Evolutionary conservation across 2,329 filamentous ascomycete species (phyloP), one percentile per base, ranked within the genome.

Genomic region (Paecilomyces niveus): DNA sequence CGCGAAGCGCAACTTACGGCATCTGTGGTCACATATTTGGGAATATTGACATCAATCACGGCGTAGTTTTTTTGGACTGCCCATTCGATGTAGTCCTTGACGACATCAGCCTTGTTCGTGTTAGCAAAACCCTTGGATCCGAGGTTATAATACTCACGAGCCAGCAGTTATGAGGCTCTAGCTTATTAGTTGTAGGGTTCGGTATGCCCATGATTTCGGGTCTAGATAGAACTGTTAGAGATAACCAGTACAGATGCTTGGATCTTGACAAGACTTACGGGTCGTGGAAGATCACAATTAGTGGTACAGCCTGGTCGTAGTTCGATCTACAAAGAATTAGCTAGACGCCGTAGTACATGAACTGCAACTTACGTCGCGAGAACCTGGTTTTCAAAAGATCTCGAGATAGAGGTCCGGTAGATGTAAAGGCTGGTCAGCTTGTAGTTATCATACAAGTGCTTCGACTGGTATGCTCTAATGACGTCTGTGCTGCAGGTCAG

Each of bases 31-130:
- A 92, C 80, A 66, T 92, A 85, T 63, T 87, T 88, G 0, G 93
- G 93, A 2, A 99, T 83, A 64, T 97, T 97, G 59, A 96, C 84
- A 71, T 99, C 94, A 66, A 99, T 89, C 22, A 97, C 85, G 1
- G 86, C 90, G 67, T 93, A 96, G 15, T 83, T 85, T 59, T 90
- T 83, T n/a, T 81, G 76, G 21, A 87, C 74, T 0, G 91, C 91
- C 91, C 92, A 96, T 59, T 89, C 86, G 62, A 97, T 85, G 71
- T 96, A 97, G 29, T 86, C 83, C 68, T 86, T 85, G 53, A 92
- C 83, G 54, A 85, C 83, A 80, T 97, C 92, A 76, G 89, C 85
- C 92, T 96, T 75, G 51, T 21, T 45, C 29, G 51, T 54, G 61
- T 77, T 63, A 71, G 73, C 59, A 62, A 58, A 29, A 26, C 53